Evolutionary conservation across 225 moss, liverwort and hornwort species (phyloP).

Genomic region (Rhytidiadelphus loreus): DNA sequence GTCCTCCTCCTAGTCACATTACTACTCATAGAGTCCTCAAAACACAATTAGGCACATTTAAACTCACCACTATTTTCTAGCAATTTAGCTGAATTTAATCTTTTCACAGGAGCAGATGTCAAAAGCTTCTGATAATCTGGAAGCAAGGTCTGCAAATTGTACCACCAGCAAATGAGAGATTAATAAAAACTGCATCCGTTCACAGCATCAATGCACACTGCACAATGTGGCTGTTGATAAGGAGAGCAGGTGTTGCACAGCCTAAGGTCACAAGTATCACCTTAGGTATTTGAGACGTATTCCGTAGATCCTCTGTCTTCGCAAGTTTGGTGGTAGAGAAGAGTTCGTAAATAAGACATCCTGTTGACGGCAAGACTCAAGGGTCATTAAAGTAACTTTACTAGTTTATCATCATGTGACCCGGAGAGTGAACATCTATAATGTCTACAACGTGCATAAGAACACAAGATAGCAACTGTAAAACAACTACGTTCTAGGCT

Average conservation of each 20-base stretch:
- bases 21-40: not conserved
- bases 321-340: slow-evolving; percentile 59
- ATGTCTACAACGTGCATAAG: not conserved
- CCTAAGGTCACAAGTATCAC: slow-evolving; percentile 11
- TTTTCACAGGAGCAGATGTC: slow-evolving; percentile 59
- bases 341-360: slow-evolving; percentile 82
- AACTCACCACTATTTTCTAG: slow-evolving; percentile 80
- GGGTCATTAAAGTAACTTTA: not conserved
- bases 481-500: not conserved
- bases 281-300: slow-evolving; percentile 85
- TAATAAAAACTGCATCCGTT: not conserved
- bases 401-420: not conserved
- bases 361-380: slow-evolving; percentile 20
- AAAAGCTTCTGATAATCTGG: slow-evolving; percentile 88
- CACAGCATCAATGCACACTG: not conserved
- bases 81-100: slow-evolving; percentile 84
- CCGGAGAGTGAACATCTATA: not conserved
- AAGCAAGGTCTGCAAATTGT: slow-evolving; percentile 53
- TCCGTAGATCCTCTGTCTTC: slow-evolving; percentile 87
- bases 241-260: not conserved
- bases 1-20: not conserved
- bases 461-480: not conserved
- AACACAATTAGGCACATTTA: not conserved
- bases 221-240: not conserved
- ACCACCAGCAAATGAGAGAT: not conserved